Base-by-base conservation (phyloP, 495 filamentous ascomycete genomes). In the Talaromyces trachyspermus region DNA sequence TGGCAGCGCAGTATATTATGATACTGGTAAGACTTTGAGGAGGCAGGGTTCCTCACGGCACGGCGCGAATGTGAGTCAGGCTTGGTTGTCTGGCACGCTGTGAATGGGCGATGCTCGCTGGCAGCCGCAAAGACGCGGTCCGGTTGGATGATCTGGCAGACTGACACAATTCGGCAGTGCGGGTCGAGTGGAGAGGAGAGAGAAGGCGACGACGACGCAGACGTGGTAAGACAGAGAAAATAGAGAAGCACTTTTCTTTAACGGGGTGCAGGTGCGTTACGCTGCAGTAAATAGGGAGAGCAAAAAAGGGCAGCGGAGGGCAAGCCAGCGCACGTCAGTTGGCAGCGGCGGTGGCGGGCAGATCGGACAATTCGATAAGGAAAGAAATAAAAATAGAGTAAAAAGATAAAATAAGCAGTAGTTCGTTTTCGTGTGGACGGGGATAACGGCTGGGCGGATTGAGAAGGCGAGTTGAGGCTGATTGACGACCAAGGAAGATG, bases 1-100 rank as follows among this genome's bases (percentile, higher is more conserved):
- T 49, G 27, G 39, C 36, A 30, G 22, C 36, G 37, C 36, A 9
- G 26, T 25, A 23, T 23, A 15, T n/a, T 17, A 41, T 41, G 38
- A 41, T 15, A 42, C 20, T 14, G 39, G 23, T 42, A n/a, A 17
- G 24, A 26, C n/a, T 24, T 22, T 42, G 39, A 26, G 39, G 8
- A 24, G 23, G 46, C 18, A 24, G 46, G 23, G 15, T 18, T 17
- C 14, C 36, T 35, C 25, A 35, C 36, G 40, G 27, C 18, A 26
- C n/a, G 24, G 19, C 14, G 48, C 40, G 17, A 29, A 7, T 38
- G 22, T 42, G 48, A 49, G 38, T 49, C 48, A 49, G 11, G 35
- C 3, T 23, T 10, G 14, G 11, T 25, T n/a, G 15, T 48, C 45
- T 48, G 45, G 45, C 45, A 37, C 20, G 30, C 45, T 48, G 45